Evolutionary conservation across 371 early-diverging fungal species (phyloP).

Genomic region (Mucor saturninus): DNA sequence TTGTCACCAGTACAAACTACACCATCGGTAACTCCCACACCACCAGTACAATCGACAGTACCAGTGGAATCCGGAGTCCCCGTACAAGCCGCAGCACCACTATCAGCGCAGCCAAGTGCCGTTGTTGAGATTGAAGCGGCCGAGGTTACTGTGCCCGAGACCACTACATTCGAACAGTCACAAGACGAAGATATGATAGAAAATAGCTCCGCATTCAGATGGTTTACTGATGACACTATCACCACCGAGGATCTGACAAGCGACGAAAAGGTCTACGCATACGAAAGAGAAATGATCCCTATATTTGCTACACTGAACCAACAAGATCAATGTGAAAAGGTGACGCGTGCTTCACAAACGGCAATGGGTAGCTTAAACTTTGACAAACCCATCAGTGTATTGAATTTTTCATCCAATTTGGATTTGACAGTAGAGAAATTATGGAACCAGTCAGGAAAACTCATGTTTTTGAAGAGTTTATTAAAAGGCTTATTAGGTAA

Average conservation of each 20-base stretch:
- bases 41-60: background rate
- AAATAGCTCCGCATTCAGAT: background rate
- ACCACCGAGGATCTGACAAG: background rate
- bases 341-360: background rate
- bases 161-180: background rate
- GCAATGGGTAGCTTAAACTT: background rate
- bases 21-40: too few species aligned
- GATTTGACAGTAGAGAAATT: background rate
- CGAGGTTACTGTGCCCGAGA: too few species aligned
- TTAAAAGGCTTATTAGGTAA: background rate
- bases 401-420: constrained; percentile 1
- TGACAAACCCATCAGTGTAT: constrained; percentile 5
- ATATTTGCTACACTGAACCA: constrained; percentile 12
- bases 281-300: constrained; percentile 8
- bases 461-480: constrained; percentile 9
- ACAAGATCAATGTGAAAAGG: background rate
- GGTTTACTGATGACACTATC: background rate
- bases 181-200: background rate
- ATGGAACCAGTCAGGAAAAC: constrained; percentile 17
- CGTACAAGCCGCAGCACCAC: background rate
- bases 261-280: constrained; percentile 5
- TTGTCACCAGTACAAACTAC: background rate
- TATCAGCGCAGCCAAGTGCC: background rate
- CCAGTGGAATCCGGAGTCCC: background rate
- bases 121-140: background rate